Evolutionary conservation across 2,329 filamentous ascomycete genomes (phyloP).

Genomic region (Thelonectria blattea): DNA sequence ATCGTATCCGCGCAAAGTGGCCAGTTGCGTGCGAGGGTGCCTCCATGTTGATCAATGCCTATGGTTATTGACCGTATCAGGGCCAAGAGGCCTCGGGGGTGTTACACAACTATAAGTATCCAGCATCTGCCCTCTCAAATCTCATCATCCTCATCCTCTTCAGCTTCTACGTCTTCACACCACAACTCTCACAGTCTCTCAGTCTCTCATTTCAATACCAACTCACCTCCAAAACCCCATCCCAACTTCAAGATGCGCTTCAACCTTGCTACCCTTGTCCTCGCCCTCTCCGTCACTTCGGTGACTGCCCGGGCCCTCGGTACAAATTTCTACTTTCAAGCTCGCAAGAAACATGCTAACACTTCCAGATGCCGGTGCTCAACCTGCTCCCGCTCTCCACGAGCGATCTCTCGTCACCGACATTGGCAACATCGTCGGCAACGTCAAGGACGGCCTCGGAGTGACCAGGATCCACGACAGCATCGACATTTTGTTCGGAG

Average conservation of each 20-base stretch:
- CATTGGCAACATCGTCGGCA: background rate
- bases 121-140: background rate
- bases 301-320: background rate
- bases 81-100: background rate
- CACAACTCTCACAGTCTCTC: no score
- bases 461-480: background rate
- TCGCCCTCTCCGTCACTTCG: background rate
- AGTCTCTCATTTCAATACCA: background rate
- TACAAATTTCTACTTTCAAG: background rate
- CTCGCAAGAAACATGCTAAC: background rate
- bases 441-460: background rate
- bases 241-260: slow-evolving; percentile 2
- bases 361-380: background rate
- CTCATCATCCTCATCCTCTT: background rate
- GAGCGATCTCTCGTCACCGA: background rate
- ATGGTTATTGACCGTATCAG: no score
- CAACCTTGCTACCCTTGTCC: background rate
- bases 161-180: background rate
- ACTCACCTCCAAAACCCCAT: background rate
- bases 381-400: background rate
- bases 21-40: background rate
- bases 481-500: background rate
- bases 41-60: background rate
- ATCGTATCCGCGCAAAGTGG: background rate
- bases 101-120: background rate